Evolutionary conservation across 768 basidiomycete genomes (phyloP).

Genomic region (Leucocoprinus sp.): DNA sequence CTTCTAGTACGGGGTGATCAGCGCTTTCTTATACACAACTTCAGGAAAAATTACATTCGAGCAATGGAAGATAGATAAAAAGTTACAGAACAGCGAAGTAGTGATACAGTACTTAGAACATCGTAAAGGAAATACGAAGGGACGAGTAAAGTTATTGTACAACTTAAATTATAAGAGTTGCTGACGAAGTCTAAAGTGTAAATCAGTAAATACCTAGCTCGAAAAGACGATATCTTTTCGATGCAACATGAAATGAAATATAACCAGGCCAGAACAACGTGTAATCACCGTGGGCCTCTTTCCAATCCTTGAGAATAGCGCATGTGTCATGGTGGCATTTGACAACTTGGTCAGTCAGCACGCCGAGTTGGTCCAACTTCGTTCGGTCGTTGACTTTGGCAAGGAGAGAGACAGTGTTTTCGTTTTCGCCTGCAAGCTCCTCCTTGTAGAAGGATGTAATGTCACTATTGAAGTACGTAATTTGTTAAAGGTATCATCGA

Average conservation of each 20-base stretch:
- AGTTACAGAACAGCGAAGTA: not conserved
- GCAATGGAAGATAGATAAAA: not conserved
- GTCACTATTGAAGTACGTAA: slow-evolving; percentile 21
- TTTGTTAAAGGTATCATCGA: not conserved
- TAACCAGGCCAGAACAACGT: slow-evolving; percentile 12
- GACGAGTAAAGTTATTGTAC: not conserved
- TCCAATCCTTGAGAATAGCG: slow-evolving; percentile 5
- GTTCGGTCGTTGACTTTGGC: slow-evolving; percentile 18
- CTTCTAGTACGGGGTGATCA: too few species aligned
- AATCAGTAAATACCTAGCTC: slow-evolving; percentile 9
- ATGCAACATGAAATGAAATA: slow-evolving; percentile 8
- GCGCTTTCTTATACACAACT: not conserved
- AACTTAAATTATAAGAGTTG: not conserved
- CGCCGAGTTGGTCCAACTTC: slow-evolving; percentile 21
- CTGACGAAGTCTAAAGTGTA: too few species aligned
- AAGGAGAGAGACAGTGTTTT: slow-evolving; percentile 26
- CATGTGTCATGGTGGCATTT: slow-evolving; percentile 14
- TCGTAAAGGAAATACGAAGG: not conserved
- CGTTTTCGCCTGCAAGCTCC: slow-evolving; percentile 25
- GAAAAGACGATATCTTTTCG: slow-evolving; percentile 9
- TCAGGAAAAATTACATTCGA: not conserved
- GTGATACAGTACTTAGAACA: not conserved
- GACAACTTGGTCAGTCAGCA: slow-evolving; percentile 20
- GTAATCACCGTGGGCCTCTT: slow-evolving; percentile 5
- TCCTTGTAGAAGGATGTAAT: slow-evolving; percentile 35